phyloP scores from a whole-genome alignment of 495 filamentous ascomycete species.

The Lasiosphaeris hirsuta region DNA sequence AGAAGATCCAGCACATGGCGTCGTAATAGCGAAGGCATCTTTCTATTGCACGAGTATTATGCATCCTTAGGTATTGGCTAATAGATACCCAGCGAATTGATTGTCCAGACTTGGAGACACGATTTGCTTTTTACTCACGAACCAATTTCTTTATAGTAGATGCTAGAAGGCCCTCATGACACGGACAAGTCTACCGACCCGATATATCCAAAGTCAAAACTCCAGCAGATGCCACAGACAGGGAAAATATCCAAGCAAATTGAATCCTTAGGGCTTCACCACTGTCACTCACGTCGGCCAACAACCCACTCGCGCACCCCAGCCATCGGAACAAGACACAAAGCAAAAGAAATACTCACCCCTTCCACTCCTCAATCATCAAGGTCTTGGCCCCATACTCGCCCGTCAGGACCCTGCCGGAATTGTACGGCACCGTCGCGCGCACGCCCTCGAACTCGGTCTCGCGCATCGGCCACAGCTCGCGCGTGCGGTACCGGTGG shows the following conservation, averaged over 20 bases:
- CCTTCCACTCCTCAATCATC: conserved; percentile 59
- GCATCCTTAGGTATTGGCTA: too few species aligned
- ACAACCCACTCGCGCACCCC: not conserved
- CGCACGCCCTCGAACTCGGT: conserved; percentile 73
- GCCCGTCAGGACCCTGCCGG: conserved; percentile 64
- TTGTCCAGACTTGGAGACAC: too few species aligned
- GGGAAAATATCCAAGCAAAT: too few species aligned
- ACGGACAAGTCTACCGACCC: too few species aligned
- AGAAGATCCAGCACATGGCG: not conserved
- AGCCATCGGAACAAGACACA: not conserved
- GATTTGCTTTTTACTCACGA: too few species aligned
- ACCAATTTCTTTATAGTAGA: too few species aligned
- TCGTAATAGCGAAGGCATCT: too few species aligned
- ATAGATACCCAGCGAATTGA: too few species aligned
- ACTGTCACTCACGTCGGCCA: conserved; percentile 33
- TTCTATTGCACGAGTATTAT: too few species aligned
- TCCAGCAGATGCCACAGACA: too few species aligned
- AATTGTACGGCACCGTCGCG: conserved; percentile 73
- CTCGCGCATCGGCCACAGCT: conserved; percentile 77
- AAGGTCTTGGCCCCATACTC: conserved; percentile 72
- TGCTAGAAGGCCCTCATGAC: too few species aligned
- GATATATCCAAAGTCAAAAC: too few species aligned
- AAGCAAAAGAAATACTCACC: conserved; percentile 41
- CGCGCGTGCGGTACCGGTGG: conserved; percentile 64
- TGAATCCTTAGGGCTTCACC: not conserved